Evolutionary conservation across 2,329 filamentous ascomycete genomes (phyloP), one percentile per base, ranked within the genome.

Genomic region (Dryadomyces quercus-mongolicae): DNA sequence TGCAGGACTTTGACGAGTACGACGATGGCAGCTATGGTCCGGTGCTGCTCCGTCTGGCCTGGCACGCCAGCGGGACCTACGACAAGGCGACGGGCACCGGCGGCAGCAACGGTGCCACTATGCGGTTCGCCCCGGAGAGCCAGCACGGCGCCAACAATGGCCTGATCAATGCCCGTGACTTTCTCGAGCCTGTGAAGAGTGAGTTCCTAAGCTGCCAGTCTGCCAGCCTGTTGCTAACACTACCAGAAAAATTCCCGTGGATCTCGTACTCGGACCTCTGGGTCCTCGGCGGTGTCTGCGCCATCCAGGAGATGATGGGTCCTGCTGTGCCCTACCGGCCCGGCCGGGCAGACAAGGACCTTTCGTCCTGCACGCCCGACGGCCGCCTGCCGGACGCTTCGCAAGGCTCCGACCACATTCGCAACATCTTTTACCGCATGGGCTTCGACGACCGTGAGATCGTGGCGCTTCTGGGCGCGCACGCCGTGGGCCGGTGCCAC

Each of bases 401-500:
- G 63, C 81, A 96, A 78, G 85, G 80, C 57, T 75, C 83, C 58
- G 80, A 83, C 66, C 92, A 97, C 73, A 80, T 97, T 63, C 86
- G 93, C 65, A 81, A 81, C 73, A 92, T 97, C 75, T 98, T 97
- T 73, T 81, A 84, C 70, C 89, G 92, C 68, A 97, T 97, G 92
- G 92, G 92, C 62, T 97, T 96, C 79, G 86, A 93, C 70, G 92
- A 98, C 73, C 87, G 87, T 65, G 91, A 96, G 72, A 97, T 97
- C 67, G 92, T 96, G 48, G 93, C 92, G 34, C 80, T 97, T 53
- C 77, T 78, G 22, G 90, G 90, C 62, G 90, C 86, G 50, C 90
- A 95, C 74, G 86, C 88, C 53, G 80, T 95, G 42, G 91, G 91
- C 59, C 88, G 91, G 61, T 94, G 65, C 75, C 93, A 97, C 77